Evolutionary conservation across 2,329 filamentous ascomycete genomes (phyloP), one percentile per base, ranked within the genome.

Genomic region (Neonectria punicea): DNA sequence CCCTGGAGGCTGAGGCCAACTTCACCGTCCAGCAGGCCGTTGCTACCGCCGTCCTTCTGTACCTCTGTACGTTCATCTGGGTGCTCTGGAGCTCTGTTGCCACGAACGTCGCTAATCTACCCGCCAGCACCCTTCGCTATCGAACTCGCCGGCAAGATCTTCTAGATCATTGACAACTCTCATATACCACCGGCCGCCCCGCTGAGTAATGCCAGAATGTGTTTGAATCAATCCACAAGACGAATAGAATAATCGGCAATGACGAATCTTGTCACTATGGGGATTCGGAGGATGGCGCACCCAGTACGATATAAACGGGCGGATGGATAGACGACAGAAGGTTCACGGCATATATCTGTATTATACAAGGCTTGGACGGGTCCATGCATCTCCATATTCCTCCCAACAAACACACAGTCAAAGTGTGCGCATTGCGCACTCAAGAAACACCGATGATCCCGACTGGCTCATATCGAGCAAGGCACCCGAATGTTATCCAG

Each of bases 11-110:
- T 65, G 87, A 91, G 78, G 92, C 92, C 55, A 83, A 82, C 74
- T 84, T 85, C 72, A 91, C 90, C 55, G 83, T 95, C 71, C 89
- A 92, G 82, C 86, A 85, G 74, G 91, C 91, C 67, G 77, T 90
- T 60, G 85, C 87, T 43, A 88, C 89, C 16, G 90, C 89, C 68
- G 83, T 90, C 43, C 79, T 92, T 54, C 85, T 96, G 53, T 95
- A 95, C 78, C 82, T 96, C 66, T 93, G 93, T 96, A 88, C 62
- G 91, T 77, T 9, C 3, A n/a, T 9, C 20, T 13, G 32, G 11
- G 7, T 22, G 3, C 11, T 18, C 20, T 28, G n/a, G 13, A 13
- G 1, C 2, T 2, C 2, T 4, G 4, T 7, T 41, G 16, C 22
- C 2, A 10, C 5, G 6, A 11, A 59, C 10, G 5, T 34, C 22